phyloP scores from a whole-genome alignment of 345 rosid genomes.

The Salix arbutifolia region DNA sequence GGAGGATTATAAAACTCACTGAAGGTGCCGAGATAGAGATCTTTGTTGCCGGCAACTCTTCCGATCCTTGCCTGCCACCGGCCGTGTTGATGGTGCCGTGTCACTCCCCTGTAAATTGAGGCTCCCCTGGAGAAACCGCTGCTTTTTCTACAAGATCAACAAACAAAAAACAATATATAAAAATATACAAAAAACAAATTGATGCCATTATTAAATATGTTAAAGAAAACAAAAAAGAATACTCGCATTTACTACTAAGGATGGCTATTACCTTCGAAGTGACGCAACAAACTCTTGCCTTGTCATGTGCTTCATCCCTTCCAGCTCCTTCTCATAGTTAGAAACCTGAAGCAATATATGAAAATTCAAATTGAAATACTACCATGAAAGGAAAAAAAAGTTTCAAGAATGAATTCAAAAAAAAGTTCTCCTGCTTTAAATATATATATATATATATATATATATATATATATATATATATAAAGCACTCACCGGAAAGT shows the following conservation, averaged over 20 bases:
- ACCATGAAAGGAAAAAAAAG: background rate
- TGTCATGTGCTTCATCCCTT: conserved; percentile 89
- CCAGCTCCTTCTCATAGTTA: conserved; percentile 75
- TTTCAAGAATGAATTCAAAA: background rate
- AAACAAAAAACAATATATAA: background rate
- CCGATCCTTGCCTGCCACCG: conserved; percentile 98
- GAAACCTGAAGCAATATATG: conserved; percentile 35
- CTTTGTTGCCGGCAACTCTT: conserved; percentile 96
- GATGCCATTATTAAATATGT: background rate
- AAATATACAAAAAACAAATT: too few relatives aligned
- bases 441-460: background rate
- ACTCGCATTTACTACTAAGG: background rate
- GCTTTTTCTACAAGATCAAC: conserved; percentile 51
- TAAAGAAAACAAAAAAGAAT: background rate
- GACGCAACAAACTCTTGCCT: conserved; percentile 96
- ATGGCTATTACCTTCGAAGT: conserved; percentile 54
- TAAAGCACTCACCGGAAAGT: conserved; percentile 54
- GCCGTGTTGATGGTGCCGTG: conserved; percentile 98
- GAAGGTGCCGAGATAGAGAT: conserved; percentile 95
- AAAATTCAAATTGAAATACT: background rate
- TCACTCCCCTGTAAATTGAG: conserved; percentile 93
- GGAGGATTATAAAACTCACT: conserved; percentile 40
- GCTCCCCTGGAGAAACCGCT: conserved; percentile 99
- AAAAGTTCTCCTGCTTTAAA: background rate
- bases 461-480: background rate